A percentile compares a stretch with the other conserved stretches of the same genome.
Conservation (phyloP, 306 rosid genomes). For the Crotalaria pallida region DNA sequence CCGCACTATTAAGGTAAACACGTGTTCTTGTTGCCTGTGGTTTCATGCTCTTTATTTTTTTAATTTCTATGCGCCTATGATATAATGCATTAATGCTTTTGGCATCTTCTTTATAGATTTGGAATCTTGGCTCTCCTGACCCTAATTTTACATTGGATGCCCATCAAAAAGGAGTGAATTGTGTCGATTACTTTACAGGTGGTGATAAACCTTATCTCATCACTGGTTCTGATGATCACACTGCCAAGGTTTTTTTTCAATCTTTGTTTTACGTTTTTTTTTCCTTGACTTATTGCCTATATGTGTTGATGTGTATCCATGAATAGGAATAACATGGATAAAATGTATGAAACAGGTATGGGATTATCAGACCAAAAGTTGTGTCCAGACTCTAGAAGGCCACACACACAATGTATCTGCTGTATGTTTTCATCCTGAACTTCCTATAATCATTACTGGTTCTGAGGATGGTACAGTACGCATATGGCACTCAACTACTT, state of each 20-base stretch:
- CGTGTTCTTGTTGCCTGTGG: slow-evolving; percentile 10
- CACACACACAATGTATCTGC: slow-evolving; percentile 99
- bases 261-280: neutral
- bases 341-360: slow-evolving; percentile 63
- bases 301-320: neutral
- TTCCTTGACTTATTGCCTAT: neutral
- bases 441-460: slow-evolving; percentile 95
- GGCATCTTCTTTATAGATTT: slow-evolving; percentile 52
- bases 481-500: slow-evolving; percentile 98
- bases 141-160: slow-evolving; percentile 99
- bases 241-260: slow-evolving; percentile 71
- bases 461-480: slow-evolving; percentile 99
- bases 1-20: slow-evolving; percentile 90
- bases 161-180: slow-evolving; percentile 96
- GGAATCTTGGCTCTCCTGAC: slow-evolving; percentile 99
- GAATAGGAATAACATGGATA: slow-evolving; percentile 25
- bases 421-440: slow-evolving; percentile 98
- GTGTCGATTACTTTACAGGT: slow-evolving; percentile 98
- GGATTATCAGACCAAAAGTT: slow-evolving; percentile 99
- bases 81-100: slow-evolving; percentile 23
- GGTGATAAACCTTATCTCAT: slow-evolving; percentile 98
- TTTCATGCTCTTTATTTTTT: neutral
- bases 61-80: slow-evolving; percentile 13
- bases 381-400: slow-evolving; percentile 99
- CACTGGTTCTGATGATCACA: slow-evolving; percentile 97